Evolutionary conservation across 176 grass and related monocot species (phyloP), one percentile per base, ranked within the genome.

Genomic region (Bromus sterilis): DNA sequence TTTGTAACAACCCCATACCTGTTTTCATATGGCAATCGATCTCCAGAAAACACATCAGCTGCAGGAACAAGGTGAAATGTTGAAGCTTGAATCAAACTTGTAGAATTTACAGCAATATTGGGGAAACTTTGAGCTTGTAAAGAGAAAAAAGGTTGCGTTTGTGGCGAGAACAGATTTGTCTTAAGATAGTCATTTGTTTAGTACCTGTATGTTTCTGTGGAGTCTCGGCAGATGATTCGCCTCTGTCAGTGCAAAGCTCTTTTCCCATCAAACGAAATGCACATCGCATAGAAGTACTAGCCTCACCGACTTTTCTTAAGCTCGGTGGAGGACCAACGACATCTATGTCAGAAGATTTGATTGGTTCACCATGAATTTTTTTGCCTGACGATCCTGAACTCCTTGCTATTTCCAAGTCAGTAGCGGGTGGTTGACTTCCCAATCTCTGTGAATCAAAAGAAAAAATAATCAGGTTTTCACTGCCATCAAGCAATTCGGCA

Each of bases 181-280:
- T 32, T 65, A 56, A 25, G 16, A 81, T 82, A 18, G 26, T 49
- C 75, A 75, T 70, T 39, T 25, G 8, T 59, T 78, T 51, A 32
- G 66, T 30, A 35, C 26, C 72, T 82, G 32, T 80, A 40, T 80
- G 37, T 63, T 73, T 48, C 79, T 67, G 64, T 66, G 35, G 25
- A 20, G 43, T 66, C 21, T 75, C 87, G 40, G 80, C 40, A 53
- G 56, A 84, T 16, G 28, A 56, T 36, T 76, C 62, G 56, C 66
- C 62, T 78, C 77, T 83, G 44, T 10, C 61, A 32, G 31, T 68
- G 40, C 75, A 83, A 65, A 92, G 56, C 84, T 87, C 81, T 78
- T 89, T 79, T 49, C 90, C 90, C 90, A 92, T 92, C 80, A 92
- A 86, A 76, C 90, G 87, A 78, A 92, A 14, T 9, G 64, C 89